Evolutionary conservation across 495 filamentous ascomycete genomes (phyloP), one percentile per base, ranked within the genome.

Genomic region (Trichoderma reesei): DNA sequence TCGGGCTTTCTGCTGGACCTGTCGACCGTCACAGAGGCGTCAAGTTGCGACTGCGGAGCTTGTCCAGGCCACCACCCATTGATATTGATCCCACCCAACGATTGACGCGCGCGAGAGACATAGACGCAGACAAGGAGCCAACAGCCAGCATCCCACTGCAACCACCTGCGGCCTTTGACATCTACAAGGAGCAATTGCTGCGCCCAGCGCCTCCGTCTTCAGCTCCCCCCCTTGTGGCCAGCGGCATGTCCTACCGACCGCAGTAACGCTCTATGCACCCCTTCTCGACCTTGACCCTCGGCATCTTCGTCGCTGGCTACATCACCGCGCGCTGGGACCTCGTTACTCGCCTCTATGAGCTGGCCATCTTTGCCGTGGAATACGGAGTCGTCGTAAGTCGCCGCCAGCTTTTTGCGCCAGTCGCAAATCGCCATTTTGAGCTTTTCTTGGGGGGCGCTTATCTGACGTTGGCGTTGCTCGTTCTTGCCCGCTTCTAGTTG

Each of bases 291-390:
- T 83, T 96, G 76, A 92, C 91, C 64, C 86, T 95, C 78, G 91
- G 88, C 73, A 96, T 99, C 82, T 99, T 99, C 79, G 86, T 98
- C 81, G 93, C 94, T 77, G 94, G 94, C 76, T 99, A 99, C 82
- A 97, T 91, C 74, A 97, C 95, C 76, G 94, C 94, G 70, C 88
- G 95, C 80, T 98, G 92, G 91, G 92, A 97, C 75, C 86, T 99
- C 62, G 92, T 97, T 67, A 96, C 91, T 64, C 88, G 91, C 67
- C 83, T 96, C 63, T 93, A 96, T 86, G 92, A 98, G 75, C 83
- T 99, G 69, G 90, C 90, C 62, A 90, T 94, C 63, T 99, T 97
- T 74, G 94, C 95, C 68, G 96, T 91, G 92, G 90, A 96, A 75
- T 90, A 96, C 90, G 92, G 92, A 72, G 94, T 99, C 71, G 90